phyloP scores from a whole-genome alignment of 2,329 filamentous ascomycete genomes.

The Colletotrichum incanum region DNA sequence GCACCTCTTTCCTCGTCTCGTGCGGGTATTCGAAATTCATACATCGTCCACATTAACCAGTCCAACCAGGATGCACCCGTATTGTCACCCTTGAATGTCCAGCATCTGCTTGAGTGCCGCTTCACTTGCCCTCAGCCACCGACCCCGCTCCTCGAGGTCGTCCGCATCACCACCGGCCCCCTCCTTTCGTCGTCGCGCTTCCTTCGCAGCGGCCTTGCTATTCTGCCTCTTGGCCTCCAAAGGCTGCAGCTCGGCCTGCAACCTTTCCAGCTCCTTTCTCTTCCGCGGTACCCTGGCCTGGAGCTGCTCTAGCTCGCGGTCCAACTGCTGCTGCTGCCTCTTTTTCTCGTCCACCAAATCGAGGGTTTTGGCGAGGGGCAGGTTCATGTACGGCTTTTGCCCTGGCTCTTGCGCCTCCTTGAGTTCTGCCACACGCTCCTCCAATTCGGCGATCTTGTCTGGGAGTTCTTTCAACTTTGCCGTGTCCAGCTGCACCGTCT shows the following conservation, averaged over 20 bases:
- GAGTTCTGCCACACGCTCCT: constrained; percentile 64
- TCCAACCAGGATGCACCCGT: background rate
- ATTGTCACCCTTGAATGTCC: constrained; percentile 63
- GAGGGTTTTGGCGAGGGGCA: constrained; percentile 72
- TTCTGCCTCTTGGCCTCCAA: constrained; percentile 78
- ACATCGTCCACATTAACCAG: constrained; percentile 9
- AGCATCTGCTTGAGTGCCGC: constrained; percentile 74
- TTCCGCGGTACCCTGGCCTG: constrained; percentile 76
- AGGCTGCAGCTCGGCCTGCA: constrained; percentile 78
- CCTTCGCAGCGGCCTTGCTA: constrained; percentile 77
- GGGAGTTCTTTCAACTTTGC: constrained; percentile 67
- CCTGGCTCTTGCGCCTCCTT: constrained; percentile 57
- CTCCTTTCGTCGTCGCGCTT: constrained; percentile 79
- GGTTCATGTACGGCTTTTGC: constrained; percentile 62
- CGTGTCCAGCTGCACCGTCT: constrained; percentile 65
- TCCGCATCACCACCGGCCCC: constrained; percentile 77
- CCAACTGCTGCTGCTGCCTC: constrained; percentile 68
- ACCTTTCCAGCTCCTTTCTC: constrained; percentile 75
- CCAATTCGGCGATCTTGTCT: constrained; percentile 62
- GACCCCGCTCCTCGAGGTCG: constrained; percentile 81
- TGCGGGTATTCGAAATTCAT: constrained; percentile 37
- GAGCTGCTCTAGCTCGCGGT: constrained; percentile 75
- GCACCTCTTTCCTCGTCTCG: background rate
- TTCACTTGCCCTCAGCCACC: constrained; percentile 83
- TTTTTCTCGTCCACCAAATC: constrained; percentile 67